Conservation (phyloP, 352 stramenopile species). For the Peronosclerospora sorghi region DNA sequence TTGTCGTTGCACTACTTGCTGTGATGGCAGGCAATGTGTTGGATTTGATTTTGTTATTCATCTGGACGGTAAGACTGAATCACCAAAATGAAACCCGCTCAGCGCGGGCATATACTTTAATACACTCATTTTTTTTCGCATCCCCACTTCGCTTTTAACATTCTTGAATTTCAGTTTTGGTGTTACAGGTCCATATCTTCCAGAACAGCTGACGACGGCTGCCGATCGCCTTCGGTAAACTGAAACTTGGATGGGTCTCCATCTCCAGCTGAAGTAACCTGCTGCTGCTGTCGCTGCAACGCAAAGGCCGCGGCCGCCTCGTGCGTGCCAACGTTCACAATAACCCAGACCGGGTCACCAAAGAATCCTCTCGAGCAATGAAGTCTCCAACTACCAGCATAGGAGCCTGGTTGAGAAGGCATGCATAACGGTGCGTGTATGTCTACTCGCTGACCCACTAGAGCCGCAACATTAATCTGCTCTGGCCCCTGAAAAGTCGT, state of each 20-base stretch:
- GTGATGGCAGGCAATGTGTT: too few species aligned
- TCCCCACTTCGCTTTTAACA: slow-evolving; percentile 5
- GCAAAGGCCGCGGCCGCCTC: slow-evolving; percentile 15
- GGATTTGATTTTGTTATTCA: background rate
- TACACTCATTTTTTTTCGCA: slow-evolving; percentile 3
- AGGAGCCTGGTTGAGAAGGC: slow-evolving; percentile 41
- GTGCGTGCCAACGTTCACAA: slow-evolving; percentile 48
- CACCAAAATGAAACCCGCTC: slow-evolving; percentile 4
- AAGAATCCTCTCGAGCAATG: slow-evolving; percentile 53
- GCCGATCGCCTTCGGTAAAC: slow-evolving; percentile 11
- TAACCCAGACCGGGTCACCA: slow-evolving; percentile 66
- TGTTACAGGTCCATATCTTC: slow-evolving; percentile 36
- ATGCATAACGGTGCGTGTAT: slow-evolving; percentile 44
- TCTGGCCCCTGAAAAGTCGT: slow-evolving; percentile 47
- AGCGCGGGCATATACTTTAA: slow-evolving; percentile 14
- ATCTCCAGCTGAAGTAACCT: slow-evolving; percentile 1
- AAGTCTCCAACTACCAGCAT: slow-evolving; percentile 69
- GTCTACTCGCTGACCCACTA: slow-evolving; percentile 47
- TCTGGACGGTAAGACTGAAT: background rate
- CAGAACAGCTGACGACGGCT: slow-evolving; percentile 19
- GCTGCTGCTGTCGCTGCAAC: slow-evolving; percentile 17
- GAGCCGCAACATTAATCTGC: slow-evolving; percentile 35
- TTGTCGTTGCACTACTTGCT: too few species aligned
- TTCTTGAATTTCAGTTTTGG: background rate
- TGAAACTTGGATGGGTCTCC: slow-evolving; percentile 27